Conservation (phyloP, 2,329 filamentous ascomycete species). For the Claviceps maximensis region DNA sequence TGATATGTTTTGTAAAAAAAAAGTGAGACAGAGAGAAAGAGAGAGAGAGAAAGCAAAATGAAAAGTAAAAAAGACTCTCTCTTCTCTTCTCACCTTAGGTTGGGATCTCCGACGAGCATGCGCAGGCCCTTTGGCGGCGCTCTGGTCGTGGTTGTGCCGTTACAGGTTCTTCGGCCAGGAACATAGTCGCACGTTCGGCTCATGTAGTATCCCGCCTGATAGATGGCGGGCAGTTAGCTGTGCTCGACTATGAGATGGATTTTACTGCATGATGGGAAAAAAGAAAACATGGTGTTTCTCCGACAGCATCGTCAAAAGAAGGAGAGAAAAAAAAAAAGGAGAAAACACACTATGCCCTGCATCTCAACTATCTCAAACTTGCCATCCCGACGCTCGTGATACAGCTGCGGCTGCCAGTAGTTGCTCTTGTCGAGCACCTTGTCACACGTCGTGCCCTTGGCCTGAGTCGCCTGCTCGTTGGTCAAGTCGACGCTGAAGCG, state of each 20-base stretch:
- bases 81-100: conserved; percentile 20
- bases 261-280: too few relatives aligned
- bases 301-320: too few relatives aligned
- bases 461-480: conserved; percentile 36
- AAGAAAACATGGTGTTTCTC: too few relatives aligned
- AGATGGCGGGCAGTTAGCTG: too few relatives aligned
- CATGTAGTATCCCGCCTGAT: conserved; percentile 16
- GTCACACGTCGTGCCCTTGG: conserved; percentile 51
- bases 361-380: conserved; percentile 31
- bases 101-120: conserved; percentile 50
- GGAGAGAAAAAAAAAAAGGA: not conserved
- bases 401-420: conserved; percentile 54
- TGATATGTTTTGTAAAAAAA: too few relatives aligned
- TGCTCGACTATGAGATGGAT: too few relatives aligned
- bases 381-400: conserved; percentile 38
- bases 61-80: not conserved
- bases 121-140: conserved; percentile 50
- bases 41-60: too few relatives aligned
- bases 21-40: not conserved
- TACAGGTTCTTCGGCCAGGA: conserved; percentile 12
- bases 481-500: conserved; percentile 43
- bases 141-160: conserved; percentile 20
- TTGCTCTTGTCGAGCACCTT: conserved; percentile 49
- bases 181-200: conserved; percentile 16
- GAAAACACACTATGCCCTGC: conserved; percentile 14